These are phyloP conservation scores for Volvox reticuliferus DNA, from an alignment of 139 green algal species.

Conservation along the genomic window DNA sequence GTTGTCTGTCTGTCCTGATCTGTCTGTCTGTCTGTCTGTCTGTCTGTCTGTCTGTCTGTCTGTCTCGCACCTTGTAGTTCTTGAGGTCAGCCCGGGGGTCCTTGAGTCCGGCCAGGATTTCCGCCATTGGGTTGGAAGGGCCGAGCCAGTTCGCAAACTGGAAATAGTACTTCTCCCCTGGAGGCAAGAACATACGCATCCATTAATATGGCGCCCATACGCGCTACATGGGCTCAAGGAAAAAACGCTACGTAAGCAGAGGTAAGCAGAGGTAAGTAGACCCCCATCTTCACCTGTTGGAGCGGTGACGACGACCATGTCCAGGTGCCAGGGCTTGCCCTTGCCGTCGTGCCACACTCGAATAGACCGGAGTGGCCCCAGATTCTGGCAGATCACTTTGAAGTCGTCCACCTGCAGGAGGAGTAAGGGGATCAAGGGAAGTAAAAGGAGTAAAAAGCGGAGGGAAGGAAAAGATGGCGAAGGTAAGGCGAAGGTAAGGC, in stretches of 20 bases:
- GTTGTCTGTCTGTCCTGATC: too few species aligned
- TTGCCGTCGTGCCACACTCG: conserved; percentile 51
- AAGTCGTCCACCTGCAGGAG: conserved; percentile 52
- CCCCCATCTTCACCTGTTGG: conserved; percentile 18
- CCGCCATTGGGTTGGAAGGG: conserved; percentile 28
- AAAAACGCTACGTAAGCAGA: too few species aligned
- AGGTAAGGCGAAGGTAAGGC: too few species aligned
- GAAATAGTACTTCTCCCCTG: conserved; percentile 65
- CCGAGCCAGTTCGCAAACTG: conserved; percentile 48
- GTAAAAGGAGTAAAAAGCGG: too few species aligned
- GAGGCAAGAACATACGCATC: not conserved
- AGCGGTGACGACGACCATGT: conserved; percentile 57
- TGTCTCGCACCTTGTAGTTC: conserved; percentile 48
- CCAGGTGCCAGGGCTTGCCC: conserved; percentile 63
- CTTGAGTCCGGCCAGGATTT: conserved; percentile 53
- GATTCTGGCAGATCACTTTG: conserved; percentile 40
- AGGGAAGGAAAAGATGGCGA: not conserved
- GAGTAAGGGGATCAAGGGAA: not conserved
- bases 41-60: not conserved
- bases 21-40: too few species aligned
- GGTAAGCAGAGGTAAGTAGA: too few species aligned
- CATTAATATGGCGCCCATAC: too few species aligned
- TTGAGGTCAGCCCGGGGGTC: conserved; percentile 33
- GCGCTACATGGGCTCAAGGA: too few species aligned
- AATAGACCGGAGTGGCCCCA: conserved; percentile 54